phyloP scores from a whole-genome alignment of 164 flowering plant species.

The Umbellularia californica region DNA sequence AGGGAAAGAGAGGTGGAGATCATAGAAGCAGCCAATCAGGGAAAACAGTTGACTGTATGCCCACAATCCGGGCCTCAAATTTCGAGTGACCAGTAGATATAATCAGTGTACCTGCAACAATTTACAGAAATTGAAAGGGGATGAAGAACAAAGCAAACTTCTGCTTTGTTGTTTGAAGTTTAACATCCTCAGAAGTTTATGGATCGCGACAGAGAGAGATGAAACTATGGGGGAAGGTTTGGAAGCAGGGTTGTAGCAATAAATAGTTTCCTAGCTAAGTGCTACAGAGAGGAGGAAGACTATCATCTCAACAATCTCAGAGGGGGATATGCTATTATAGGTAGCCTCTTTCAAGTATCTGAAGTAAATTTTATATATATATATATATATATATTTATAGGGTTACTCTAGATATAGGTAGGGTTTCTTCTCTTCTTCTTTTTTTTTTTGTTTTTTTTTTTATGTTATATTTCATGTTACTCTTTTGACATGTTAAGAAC shows the following conservation, averaged over 20 bases:
- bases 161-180: neutral
- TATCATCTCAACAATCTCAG: no score
- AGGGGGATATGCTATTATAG: no score
- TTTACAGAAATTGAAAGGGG: neutral
- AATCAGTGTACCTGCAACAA: neutral
- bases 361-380: no score
- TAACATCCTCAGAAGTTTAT: neutral
- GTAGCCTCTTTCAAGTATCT: no score
- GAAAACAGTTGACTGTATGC: neutral
- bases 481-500: no score
- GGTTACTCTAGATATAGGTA: no score
- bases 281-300: neutral
- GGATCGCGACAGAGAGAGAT: neutral
- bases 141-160: neutral
- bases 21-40: neutral
- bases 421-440: no score
- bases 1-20: neutral
- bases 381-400: no score
- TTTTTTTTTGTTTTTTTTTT: no score
- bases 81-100: neutral
- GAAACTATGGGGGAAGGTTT: neutral
- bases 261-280: neutral
- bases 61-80: neutral
- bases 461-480: no score
- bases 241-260: neutral